phyloP scores from a whole-genome alignment of 768 basidiomycete species.

The Naganishia vaughanmartiniae region DNA sequence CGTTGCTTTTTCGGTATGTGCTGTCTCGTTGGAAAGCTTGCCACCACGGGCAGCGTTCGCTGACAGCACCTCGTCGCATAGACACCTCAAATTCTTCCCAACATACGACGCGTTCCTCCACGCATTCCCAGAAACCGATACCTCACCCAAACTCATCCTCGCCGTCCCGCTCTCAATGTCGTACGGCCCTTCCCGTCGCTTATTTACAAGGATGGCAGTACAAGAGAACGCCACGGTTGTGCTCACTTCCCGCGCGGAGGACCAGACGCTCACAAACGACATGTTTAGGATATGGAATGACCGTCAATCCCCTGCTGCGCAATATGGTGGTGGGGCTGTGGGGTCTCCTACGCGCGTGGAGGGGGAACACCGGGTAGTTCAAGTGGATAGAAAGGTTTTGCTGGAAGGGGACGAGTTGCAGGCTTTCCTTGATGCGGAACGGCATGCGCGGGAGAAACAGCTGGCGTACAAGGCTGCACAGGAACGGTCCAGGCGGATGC shows the following conservation, averaged over 20 bases:
- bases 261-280: constrained; percentile 71
- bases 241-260: constrained; percentile 73
- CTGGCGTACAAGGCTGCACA: constrained; percentile 80
- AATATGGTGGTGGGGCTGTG: constrained; percentile 86
- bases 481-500: constrained; percentile 76
- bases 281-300: constrained; percentile 85
- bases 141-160: constrained; percentile 83
- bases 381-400: constrained; percentile 88
- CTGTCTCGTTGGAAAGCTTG: no score
- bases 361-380: constrained; percentile 6
- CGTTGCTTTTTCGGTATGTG: constrained; percentile 79
- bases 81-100: constrained; percentile 87
- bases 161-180: constrained; percentile 90
- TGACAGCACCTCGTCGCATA: no score
- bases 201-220: constrained; percentile 83
- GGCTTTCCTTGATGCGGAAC: constrained; percentile 70
- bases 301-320: constrained; percentile 72
- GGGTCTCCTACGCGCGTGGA: constrained; percentile 54
- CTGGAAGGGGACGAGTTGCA: constrained; percentile 86
- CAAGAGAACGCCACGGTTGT: constrained; percentile 81
- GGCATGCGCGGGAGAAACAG: constrained; percentile 73
- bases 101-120: constrained; percentile 75
- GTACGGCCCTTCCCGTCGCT: constrained; percentile 79
- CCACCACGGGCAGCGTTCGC: no score
- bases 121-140: constrained; percentile 70